Evolutionary conservation across 2,329 filamentous ascomycete genomes (phyloP), one percentile per base, ranked within the genome.

Genomic region (Verticillium tricorpus): DNA sequence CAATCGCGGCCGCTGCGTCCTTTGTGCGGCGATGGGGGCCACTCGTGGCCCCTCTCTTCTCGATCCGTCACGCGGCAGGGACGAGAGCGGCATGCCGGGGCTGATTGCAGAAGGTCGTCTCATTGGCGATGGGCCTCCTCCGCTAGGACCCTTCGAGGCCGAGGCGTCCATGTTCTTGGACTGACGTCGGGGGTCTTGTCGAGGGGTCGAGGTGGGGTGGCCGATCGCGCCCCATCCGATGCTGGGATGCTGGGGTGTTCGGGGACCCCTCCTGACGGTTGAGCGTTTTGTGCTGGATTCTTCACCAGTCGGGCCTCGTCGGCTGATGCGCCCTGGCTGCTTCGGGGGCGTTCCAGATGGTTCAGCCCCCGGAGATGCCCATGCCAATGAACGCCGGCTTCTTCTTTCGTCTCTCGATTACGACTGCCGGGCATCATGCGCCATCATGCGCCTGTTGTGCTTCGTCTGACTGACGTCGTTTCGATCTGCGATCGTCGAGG

Each of bases 271-370:
- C 34, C 39, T 5, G 28, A 28, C 28, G 28, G 5, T 22, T 58
- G 57, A 58, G 57, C 57, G 39, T 58, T 58, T 58, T 58, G 57
- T 58, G 57, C 57, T 39, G 40, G 37, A 58, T 50, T 58, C 57
- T 58, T 58, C 57, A 58, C 57, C 57, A 58, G 22, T 58, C 35
- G 37, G 28, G 25, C 25, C 15, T 7, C 25, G 31, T 45, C 57
- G 39, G n/a, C 45, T 52, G n/a, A 52, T 52, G n/a, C 8, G 34
- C 34, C 34, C 34, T 11, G 34, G 34, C 14, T 35, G 34, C 14
- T 15, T 40, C 37, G 37, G 37, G 37, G 45, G 45, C 19, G n/a
- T 50, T 52, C 45, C 19, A 45, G n/a, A 22, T 19, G 45, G n/a
- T 25, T 19, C 19, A 52, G 45, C n/a, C 45, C 45, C 45, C n/a